Evolutionary conservation across 805 yeast species (phyloP).

Genomic region (Tetrapisispora iriomotensis): DNA sequence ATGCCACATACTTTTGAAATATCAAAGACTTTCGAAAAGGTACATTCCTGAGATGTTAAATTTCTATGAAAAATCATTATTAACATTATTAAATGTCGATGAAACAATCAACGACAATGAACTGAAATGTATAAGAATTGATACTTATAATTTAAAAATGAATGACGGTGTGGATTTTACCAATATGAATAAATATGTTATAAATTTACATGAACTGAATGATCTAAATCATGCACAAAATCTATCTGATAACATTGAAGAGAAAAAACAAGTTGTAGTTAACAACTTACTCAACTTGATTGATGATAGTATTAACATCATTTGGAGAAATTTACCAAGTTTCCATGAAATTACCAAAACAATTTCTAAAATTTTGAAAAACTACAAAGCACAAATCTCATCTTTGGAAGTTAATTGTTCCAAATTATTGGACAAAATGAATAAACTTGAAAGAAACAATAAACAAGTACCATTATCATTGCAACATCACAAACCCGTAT

Average conservation of each 20-base stretch:
- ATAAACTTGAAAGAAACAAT: slow-evolving; percentile 41
- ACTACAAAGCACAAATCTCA: slow-evolving; percentile 32
- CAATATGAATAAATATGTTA: slow-evolving; percentile 3
- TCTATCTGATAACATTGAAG: slow-evolving; percentile 23
- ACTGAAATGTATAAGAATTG: slow-evolving; percentile 11
- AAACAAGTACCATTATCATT: slow-evolving; percentile 63
- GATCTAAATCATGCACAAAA: slow-evolving; percentile 28
- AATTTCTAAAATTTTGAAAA: slow-evolving; percentile 35
- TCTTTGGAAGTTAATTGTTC: slow-evolving; percentile 11
- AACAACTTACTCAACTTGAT: slow-evolving; percentile 26
- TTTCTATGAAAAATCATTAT: slow-evolving; percentile 45
- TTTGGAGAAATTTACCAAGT: slow-evolving; percentile 58
- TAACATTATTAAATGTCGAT: slow-evolving; percentile 28
- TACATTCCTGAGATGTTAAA: slow-evolving; percentile 67
- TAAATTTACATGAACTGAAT: slow-evolving; percentile 16
- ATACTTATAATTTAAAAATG: slow-evolving; percentile 13
- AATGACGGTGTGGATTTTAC: slow-evolving; percentile 8
- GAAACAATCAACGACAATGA: not conserved
- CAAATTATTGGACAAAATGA: slow-evolving; percentile 32
- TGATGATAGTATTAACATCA: slow-evolving; percentile 24
- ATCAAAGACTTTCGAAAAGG: slow-evolving; percentile 74
- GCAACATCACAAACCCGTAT: slow-evolving; percentile 75
- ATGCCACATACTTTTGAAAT: slow-evolving; percentile 54
- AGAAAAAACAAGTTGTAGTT: slow-evolving; percentile 1
- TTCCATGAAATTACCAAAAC: slow-evolving; percentile 50